Evolutionary conservation across 2,329 filamentous ascomycete genomes (phyloP).

Genomic region (Neonectria sp.): DNA sequence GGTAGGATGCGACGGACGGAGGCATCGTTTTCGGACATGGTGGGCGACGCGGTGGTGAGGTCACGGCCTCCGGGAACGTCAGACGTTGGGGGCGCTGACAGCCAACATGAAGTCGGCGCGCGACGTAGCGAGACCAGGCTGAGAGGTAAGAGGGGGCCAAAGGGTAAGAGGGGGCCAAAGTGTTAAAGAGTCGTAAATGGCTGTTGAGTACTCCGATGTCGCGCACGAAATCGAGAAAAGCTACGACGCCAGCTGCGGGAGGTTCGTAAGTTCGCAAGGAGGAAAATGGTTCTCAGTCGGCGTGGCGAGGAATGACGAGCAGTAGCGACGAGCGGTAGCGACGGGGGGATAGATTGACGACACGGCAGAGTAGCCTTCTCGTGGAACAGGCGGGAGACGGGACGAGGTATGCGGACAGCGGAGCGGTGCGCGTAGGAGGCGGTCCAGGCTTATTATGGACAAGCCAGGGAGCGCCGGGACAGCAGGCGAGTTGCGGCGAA

Average conservation of each 20-base stretch:
- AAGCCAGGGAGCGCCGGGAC: slow-evolving; percentile 23
- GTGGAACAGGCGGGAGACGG: slow-evolving; percentile 29
- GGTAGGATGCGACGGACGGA: slow-evolving; percentile 74
- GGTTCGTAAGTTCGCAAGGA: slow-evolving; percentile 8
- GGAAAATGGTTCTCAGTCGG: slow-evolving; percentile 20
- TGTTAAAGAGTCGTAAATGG: slow-evolving; percentile 24
- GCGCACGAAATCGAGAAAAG: slow-evolving; percentile 20
- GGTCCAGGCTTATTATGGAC: slow-evolving; percentile 34
- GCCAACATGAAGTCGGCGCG: slow-evolving; percentile 51
- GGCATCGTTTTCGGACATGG: slow-evolving; percentile 74
- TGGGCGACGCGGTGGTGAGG: slow-evolving; percentile 40
- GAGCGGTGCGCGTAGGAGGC: slow-evolving; percentile 30
- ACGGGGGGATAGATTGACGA: slow-evolving; percentile 19
- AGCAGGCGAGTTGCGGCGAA: slow-evolving; percentile 8
- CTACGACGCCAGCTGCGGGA: slow-evolving; percentile 17
- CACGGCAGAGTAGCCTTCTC: slow-evolving; percentile 24
- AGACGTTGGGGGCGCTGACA: slow-evolving; percentile 31
- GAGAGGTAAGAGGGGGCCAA: slow-evolving; percentile 22
- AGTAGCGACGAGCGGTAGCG: slow-evolving; percentile 1
- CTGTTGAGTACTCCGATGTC: slow-evolving; percentile 13
- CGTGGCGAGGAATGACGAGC: slow-evolving; percentile 30
- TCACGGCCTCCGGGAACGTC: slow-evolving; percentile 44
- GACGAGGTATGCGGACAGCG: slow-evolving; percentile 27
- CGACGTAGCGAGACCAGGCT: slow-evolving; percentile 28
- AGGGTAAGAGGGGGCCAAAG: slow-evolving; percentile 23